Evolutionary conservation across 768 basidiomycete genomes (phyloP).

Genomic region (Leucosporidium creatinivorum): DNA sequence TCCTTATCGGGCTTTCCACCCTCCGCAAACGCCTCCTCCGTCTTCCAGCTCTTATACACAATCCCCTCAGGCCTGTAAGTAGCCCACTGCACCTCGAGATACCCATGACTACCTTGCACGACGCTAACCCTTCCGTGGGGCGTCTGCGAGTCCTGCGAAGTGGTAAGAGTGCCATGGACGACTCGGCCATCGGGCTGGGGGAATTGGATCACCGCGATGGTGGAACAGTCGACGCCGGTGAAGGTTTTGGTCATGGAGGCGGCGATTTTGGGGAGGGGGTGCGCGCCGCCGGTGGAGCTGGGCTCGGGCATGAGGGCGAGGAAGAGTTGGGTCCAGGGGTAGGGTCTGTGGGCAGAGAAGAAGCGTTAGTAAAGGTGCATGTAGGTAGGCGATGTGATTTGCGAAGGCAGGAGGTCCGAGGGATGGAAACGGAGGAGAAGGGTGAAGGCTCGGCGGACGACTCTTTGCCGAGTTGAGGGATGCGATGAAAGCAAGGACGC

Average conservation of each 20-base stretch:
- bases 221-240: slow-evolving; percentile 21
- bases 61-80: slow-evolving; percentile 19
- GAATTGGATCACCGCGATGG: slow-evolving; percentile 21
- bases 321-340: slow-evolving; percentile 37
- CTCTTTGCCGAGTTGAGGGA: background rate
- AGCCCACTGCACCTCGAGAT: slow-evolving; percentile 18
- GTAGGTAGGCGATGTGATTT: too few relatives aligned
- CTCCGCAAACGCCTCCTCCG: background rate
- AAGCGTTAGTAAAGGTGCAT: too few relatives aligned
- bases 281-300: background rate
- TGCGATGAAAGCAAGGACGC: slow-evolving; percentile 23
- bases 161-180: slow-evolving; percentile 23
- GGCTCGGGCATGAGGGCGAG: background rate
- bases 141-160: slow-evolving; percentile 11
- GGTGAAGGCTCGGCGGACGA: background rate
- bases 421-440: background rate
- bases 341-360: slow-evolving; percentile 35
- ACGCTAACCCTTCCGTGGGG: slow-evolving; percentile 1
- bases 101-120: slow-evolving; percentile 18
- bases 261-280: slow-evolving; percentile 7
- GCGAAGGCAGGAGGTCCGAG: too few relatives aligned
- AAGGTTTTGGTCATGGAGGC: slow-evolving; percentile 14
- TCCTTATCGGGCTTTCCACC: slow-evolving; percentile 25
- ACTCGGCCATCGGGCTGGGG: slow-evolving; percentile 9
- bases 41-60: slow-evolving; percentile 7